phyloP scores from a whole-genome alignment of 225 moss, liverwort and hornwort genomes.

The Straminergon stramineum region DNA sequence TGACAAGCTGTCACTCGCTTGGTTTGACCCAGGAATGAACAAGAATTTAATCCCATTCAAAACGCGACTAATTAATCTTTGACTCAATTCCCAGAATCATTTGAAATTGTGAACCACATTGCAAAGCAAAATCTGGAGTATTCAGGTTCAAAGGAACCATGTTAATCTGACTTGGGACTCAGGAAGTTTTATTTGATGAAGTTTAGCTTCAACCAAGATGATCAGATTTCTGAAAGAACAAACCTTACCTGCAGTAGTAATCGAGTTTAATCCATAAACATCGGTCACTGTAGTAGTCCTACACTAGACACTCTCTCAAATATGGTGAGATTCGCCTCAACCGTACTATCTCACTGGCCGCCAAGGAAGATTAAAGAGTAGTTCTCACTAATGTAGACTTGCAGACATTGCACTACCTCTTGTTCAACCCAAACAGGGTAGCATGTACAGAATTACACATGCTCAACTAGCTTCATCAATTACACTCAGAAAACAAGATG shows the following conservation, averaged over 20 bases:
- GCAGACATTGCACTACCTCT: constrained; percentile 12
- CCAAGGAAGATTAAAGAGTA: neutral
- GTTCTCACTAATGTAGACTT: neutral
- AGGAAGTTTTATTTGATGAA: neutral
- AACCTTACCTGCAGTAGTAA: neutral
- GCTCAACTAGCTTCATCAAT: neutral
- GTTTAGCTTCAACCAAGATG: neutral
- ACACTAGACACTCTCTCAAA: neutral
- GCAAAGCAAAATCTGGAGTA: neutral
- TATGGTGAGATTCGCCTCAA: neutral
- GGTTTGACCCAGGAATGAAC: neutral
- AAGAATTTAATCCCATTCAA: neutral
- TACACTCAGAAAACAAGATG: neutral
- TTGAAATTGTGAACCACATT: neutral
- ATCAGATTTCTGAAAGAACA: neutral
- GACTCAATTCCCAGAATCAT: too few species aligned
- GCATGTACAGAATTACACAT: constrained; percentile 29
- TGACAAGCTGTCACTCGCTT: neutral
- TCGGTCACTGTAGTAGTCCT: neutral
- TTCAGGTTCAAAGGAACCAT: neutral
- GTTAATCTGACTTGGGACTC: neutral
- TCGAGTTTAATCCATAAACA: too few species aligned
- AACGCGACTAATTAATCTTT: neutral
- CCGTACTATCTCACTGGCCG: constrained; percentile 8
- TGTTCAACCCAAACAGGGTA: constrained; percentile 45